Evolutionary conservation across 495 filamentous ascomycete genomes (phyloP), one percentile per base, ranked within the genome.

Genomic region (Lasiosphaeris hirsuta): DNA sequence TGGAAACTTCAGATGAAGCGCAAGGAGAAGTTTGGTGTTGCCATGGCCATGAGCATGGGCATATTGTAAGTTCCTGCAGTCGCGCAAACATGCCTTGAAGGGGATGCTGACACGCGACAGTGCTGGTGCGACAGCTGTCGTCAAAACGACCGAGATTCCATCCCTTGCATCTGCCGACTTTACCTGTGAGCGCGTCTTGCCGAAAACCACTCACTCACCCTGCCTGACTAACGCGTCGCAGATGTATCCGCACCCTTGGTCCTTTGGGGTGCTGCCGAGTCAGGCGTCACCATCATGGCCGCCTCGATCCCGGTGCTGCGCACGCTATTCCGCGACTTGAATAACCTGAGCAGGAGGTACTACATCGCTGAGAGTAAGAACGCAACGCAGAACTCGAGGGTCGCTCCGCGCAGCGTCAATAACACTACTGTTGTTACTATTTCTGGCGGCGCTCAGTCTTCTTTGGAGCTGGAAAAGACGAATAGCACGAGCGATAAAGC

Each of bases 31-130:
- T 15, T 73, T 40, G 73, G 73, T 11, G 64, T 75, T 4, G 60
- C 62, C 0, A n/a, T 71, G n/a, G 70, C 68, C 36, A 74, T 76
- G 72, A 70, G 72, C 55, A 69, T 74, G 64, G 72, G 72, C 1
- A 46, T 74, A 33, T 68, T 74, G 73, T 76, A 55, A 62, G 73
- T 58, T 58, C 4, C 36, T 10, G 10, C 8, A 1, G 9, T 10
- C 35, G 10, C 11, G 9, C n/a, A n/a, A 18, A 19, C 34, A 8
- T 36, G 0, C 0, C 10, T 23, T 23, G 49, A 41, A 6, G 3
- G 1, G 11, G 11, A 17, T 47, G 11, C 30, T 45, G 8, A 14
- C 30, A 18, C 14, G 7, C 14, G 23, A 36, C 51, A 72, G 70
- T 39, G 69, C 68, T 38, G 70, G 64, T 0, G 57, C 60, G 1